phyloP scores from a whole-genome alignment of 306 rosid genomes.

The Trifolium fragiferum region DNA sequence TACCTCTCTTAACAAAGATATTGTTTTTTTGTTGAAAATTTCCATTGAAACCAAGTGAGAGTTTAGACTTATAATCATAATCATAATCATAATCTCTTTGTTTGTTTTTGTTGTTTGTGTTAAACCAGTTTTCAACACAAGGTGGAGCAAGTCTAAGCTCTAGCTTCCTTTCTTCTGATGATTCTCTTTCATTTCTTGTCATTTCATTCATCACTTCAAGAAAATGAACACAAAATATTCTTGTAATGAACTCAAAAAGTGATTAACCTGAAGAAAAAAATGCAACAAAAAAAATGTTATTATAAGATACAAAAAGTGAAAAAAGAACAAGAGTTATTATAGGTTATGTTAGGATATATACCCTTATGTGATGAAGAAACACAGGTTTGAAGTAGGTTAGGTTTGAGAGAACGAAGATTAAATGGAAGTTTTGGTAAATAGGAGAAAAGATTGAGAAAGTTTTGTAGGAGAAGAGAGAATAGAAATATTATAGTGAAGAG shows the following conservation, averaged over 20 bases:
- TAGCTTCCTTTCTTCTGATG: conserved; percentile 76
- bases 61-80: conserved; percentile 48
- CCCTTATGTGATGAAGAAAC: not conserved
- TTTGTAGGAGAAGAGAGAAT: conserved; percentile 1
- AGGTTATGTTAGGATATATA: not conserved
- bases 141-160: conserved; percentile 95
- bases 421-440: not conserved
- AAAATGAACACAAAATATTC: too few species aligned
- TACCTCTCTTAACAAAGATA: conserved; percentile 44
- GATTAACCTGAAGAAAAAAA: not conserved
- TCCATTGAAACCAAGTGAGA: conserved; percentile 54
- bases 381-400: not conserved
- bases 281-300: not conserved
- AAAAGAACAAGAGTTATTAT: not conserved
- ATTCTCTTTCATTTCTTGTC: conserved; percentile 57
- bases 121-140: conserved; percentile 67
- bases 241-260: not conserved
- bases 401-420: conserved; percentile 30
- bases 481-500: conserved; percentile 29
- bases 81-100: conserved; percentile 46
- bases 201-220: conserved; percentile 56
- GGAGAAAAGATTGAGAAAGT: not conserved
- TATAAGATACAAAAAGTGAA: not conserved
- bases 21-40: conserved; percentile 23
- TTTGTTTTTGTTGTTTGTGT: conserved; percentile 20